Percentiles rank a stretch among this genome's conserved stretches.
These are phyloP conservation scores for Mucor indicus DNA, from an alignment of 371 early-diverging fungal genomes.

Conservation along the genomic window DNA sequence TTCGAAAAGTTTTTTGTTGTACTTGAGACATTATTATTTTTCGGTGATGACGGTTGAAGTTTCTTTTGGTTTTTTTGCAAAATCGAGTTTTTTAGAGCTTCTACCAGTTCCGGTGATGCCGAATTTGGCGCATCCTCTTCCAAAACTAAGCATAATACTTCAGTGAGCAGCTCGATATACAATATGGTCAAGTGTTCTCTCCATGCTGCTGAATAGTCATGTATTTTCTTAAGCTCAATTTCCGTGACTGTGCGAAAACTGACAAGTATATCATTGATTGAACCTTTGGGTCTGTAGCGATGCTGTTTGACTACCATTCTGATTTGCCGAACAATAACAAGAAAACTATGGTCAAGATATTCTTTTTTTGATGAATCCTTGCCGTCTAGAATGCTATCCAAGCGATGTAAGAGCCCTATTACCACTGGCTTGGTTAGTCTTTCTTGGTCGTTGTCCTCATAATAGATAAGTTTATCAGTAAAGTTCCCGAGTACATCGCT, in stretches of 20 bases:
- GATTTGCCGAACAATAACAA: conserved; percentile 20
- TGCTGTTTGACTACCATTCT: conserved; percentile 27
- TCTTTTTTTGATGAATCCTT: conserved; percentile 27
- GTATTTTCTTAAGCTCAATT: conserved; percentile 29
- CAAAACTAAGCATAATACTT: conserved; percentile 22
- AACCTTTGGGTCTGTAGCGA: conserved; percentile 27
- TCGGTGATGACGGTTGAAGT: conserved; percentile 13
- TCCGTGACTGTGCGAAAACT: conserved; percentile 31
- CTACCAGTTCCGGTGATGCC: conserved; percentile 31
- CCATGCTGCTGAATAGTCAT: conserved; percentile 34
- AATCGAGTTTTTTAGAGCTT: conserved; percentile 26
- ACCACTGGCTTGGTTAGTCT: conserved; percentile 34
- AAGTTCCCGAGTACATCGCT: conserved; percentile 30
- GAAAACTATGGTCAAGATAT: conserved; percentile 28
- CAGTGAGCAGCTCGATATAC: conserved; percentile 31
- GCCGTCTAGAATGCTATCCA: conserved; percentile 33
- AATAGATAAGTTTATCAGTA: conserved; percentile 26
- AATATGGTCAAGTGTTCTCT: conserved; percentile 28
- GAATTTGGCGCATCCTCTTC: conserved; percentile 34
- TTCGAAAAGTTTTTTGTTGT: conserved; percentile 10
- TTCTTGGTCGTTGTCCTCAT: conserved; percentile 21
- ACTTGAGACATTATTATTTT: neutral
- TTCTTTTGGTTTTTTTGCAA: conserved; percentile 23
- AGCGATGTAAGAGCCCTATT: conserved; percentile 23
- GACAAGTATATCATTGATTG: conserved; percentile 39